Evolutionary conservation across 192 early-diverging fungal species (phyloP).

Genomic region (Chytriomyces hyalinus): DNA sequence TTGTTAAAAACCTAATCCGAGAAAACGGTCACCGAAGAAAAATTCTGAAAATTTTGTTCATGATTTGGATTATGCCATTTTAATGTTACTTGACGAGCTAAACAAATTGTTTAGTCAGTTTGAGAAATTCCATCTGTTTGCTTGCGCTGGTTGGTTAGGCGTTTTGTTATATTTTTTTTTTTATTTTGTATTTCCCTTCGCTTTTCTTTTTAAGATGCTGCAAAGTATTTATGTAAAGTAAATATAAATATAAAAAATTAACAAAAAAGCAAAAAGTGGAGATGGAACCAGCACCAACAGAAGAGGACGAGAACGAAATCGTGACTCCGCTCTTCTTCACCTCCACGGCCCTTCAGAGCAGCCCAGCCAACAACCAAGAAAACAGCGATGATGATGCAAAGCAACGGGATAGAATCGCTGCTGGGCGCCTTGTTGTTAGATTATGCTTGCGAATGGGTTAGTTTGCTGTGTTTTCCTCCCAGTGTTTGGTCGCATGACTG

Average conservation of each 20-base stretch:
- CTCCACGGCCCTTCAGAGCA: background rate
- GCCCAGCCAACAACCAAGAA: background rate
- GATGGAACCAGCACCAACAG: background rate
- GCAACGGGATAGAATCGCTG: background rate
- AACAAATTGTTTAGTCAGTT: too few relatives aligned
- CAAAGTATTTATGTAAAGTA: too few relatives aligned
- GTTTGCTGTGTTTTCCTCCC: background rate
- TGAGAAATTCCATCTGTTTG: too few relatives aligned
- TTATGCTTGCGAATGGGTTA: slow-evolving; percentile 17
- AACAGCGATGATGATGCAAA: background rate
- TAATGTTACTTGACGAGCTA: too few relatives aligned
- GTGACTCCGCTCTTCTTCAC: background rate
- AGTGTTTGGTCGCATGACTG: background rate
- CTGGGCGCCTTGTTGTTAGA: background rate
- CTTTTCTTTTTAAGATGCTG: too few relatives aligned
- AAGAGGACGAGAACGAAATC: background rate
- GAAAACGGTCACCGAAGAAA: too few relatives aligned
- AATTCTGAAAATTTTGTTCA: too few relatives aligned
- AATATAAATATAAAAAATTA: background rate
- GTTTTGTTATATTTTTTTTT: too few relatives aligned
- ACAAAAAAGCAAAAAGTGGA: background rate
- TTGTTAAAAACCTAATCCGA: too few relatives aligned
- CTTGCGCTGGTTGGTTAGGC: too few relatives aligned
- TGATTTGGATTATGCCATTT: too few relatives aligned
- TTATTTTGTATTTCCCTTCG: too few relatives aligned